phyloP scores from a whole-genome alignment of 2,329 filamentous ascomycete species.

The Diaporthe batatas region DNA sequence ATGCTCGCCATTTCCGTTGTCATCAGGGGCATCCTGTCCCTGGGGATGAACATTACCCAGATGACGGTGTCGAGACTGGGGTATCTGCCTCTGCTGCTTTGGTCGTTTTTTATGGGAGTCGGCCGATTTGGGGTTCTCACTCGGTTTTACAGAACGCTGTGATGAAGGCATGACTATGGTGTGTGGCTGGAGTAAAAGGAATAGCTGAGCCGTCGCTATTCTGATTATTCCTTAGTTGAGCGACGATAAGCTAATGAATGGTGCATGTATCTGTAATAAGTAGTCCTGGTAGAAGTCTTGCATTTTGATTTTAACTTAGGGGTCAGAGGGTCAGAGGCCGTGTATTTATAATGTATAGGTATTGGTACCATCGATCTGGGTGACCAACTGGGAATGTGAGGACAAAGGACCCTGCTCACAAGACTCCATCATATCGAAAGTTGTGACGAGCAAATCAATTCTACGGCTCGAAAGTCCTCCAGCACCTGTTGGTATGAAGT shows the following conservation, averaged over 20 bases:
- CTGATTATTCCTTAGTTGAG: no score
- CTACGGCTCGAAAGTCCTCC: not conserved
- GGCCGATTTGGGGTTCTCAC: not conserved
- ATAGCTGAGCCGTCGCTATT: not conserved
- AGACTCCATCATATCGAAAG: not conserved
- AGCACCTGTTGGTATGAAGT: not conserved
- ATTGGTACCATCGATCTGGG: not conserved
- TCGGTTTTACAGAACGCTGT: not conserved
- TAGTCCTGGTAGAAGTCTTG: no score
- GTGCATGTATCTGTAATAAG: no score
- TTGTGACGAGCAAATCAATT: not conserved
- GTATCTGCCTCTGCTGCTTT: no score
- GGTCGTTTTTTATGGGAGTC: not conserved
- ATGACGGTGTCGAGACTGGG: no score
- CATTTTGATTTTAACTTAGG: no score
- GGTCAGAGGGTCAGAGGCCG: not conserved
- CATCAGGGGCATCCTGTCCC: no score
- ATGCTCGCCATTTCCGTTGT: no score
- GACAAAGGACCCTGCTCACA: not conserved
- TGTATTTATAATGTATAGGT: not conserved
- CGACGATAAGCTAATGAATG: no score
- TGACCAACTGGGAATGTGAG: not conserved
- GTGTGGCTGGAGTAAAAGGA: not conserved
- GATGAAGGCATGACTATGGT: not conserved
- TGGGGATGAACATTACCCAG: no score